phyloP scores from a whole-genome alignment of 768 basidiomycete genomes.

The Kwoniella dejecticola region DNA sequence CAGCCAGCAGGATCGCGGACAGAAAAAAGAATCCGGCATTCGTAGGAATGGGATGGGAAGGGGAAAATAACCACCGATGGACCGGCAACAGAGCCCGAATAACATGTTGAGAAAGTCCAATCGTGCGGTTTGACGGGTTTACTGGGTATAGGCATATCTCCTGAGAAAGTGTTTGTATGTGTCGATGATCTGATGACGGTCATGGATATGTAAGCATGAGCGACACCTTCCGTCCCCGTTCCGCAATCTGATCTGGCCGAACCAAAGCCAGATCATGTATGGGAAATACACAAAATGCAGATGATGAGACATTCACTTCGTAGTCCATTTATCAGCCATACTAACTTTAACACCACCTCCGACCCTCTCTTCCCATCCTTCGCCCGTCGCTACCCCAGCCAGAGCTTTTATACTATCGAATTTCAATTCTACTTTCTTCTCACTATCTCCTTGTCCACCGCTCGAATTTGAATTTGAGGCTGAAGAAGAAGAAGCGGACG shows the following conservation, averaged over 20 bases:
- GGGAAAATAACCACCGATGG: slow-evolving; percentile 10
- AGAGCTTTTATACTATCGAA: slow-evolving; percentile 74
- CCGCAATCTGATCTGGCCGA: no score
- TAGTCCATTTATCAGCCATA: slow-evolving; percentile 93
- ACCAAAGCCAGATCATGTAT: no score
- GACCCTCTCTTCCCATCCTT: slow-evolving; percentile 73
- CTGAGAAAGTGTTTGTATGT: slow-evolving; percentile 26
- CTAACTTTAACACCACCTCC: slow-evolving; percentile 93
- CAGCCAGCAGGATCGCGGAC: no score
- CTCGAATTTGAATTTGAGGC: no score
- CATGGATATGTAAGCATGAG: no score
- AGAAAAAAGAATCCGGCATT: no score
- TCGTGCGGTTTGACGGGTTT: slow-evolving; percentile 80
- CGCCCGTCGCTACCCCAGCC: slow-evolving; percentile 63
- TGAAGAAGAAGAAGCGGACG: slow-evolving; percentile 8
- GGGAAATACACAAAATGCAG: no score
- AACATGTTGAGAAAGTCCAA: slow-evolving; percentile 95
- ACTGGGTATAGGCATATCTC: slow-evolving; percentile 49
- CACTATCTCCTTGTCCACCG: no score
- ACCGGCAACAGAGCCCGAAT: slow-evolving; percentile 62
- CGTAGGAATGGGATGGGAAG: no score
- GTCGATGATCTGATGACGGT: not conserved
- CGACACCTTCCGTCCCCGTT: no score
- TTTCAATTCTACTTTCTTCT: slow-evolving; percentile 33
- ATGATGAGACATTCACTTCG: slow-evolving; percentile 64